These are phyloP conservation scores for Neurospora sp. DNA, from an alignment of 495 filamentous ascomycete genomes.

Conservation along the genomic window DNA sequence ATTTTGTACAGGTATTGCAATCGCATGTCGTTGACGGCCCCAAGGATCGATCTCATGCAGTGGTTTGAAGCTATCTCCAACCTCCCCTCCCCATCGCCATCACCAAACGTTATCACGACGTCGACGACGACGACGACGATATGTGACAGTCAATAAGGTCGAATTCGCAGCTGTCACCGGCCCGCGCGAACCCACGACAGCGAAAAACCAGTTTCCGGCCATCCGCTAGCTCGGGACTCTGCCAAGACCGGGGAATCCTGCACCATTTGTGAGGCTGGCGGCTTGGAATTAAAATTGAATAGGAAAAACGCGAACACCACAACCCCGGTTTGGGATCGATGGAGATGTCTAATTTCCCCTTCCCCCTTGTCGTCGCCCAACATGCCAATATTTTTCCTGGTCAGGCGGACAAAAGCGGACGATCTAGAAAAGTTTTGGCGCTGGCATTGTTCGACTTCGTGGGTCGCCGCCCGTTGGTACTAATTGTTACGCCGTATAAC, in stretches of 20 bases:
- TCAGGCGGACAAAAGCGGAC: background rate
- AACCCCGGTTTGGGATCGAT: background rate
- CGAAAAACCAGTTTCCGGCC: background rate
- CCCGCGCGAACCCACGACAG: background rate
- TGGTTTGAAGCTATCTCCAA: background rate
- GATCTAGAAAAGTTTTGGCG: background rate
- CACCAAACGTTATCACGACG: background rate
- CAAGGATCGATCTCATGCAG: background rate
- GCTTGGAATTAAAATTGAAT: background rate
- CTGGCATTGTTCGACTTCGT: background rate
- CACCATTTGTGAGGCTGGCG: background rate
- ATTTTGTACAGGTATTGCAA: background rate
- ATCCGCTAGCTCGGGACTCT: background rate
- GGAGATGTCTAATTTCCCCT: background rate
- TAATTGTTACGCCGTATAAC: background rate
- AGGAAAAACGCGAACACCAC: background rate
- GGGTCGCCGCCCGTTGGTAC: background rate
- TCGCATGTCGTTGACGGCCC: background rate
- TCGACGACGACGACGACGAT: background rate
- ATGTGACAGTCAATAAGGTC: background rate
- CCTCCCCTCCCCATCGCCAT: background rate
- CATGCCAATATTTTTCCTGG: background rate
- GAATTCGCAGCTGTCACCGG: background rate
- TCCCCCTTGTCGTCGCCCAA: background rate
- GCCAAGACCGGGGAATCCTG: background rate